phyloP scores from a whole-genome alignment of 2,329 filamentous ascomycete genomes.

The Ascochyta lentis region DNA sequence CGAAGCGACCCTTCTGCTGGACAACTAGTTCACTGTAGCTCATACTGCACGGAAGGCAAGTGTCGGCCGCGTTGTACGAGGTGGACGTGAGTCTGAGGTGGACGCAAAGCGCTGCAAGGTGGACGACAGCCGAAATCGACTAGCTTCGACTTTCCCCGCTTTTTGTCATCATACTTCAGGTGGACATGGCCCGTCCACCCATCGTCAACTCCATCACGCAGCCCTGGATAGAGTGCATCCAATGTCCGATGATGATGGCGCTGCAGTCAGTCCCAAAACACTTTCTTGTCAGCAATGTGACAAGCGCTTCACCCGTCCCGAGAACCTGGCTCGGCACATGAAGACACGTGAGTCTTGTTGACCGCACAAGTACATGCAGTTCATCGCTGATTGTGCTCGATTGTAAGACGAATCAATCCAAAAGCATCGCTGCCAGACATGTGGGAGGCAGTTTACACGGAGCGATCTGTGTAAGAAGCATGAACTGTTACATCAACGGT shows the following conservation, averaged over 20 bases:
- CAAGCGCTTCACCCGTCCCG: conserved; percentile 10
- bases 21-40: neutral
- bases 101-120: neutral
- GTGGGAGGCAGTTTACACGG: conserved; percentile 5
- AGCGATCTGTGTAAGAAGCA: conserved; percentile 14
- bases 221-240: neutral
- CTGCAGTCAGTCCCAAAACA: neutral
- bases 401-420: conserved; percentile 4
- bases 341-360: conserved; percentile 11
- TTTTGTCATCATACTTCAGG: neutral
- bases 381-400: neutral
- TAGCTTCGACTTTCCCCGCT: too few relatives aligned
- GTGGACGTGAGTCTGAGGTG: neutral
- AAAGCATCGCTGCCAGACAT: conserved; percentile 7
- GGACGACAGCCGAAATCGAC: too few relatives aligned
- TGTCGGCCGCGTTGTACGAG: conserved; percentile 1
- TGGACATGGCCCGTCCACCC: neutral
- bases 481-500: conserved; percentile 10
- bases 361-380: neutral
- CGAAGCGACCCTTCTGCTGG: neutral
- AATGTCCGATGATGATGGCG: neutral
- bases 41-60: neutral
- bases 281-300: conserved; percentile 10
- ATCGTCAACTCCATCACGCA: neutral
- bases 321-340: conserved; percentile 14